Evolutionary conservation across 768 basidiomycete species (phyloP).

Genomic region (Hericium alpestre): DNA sequence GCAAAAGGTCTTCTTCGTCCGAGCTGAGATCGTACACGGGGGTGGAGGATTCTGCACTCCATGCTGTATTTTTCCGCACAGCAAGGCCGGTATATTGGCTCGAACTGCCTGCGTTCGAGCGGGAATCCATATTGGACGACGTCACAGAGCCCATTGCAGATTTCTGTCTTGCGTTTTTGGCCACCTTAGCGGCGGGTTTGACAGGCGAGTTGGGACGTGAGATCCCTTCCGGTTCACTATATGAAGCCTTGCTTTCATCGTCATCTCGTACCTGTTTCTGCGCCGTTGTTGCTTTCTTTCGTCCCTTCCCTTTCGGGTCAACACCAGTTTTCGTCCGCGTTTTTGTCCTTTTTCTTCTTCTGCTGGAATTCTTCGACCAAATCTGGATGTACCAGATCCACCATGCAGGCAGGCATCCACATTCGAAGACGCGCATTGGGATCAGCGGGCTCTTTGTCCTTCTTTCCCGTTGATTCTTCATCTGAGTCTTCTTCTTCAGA

Average conservation of each 20-base stretch:
- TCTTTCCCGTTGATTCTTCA: conserved; percentile 38
- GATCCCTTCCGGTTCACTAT: too few relatives aligned
- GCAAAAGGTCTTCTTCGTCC: background rate
- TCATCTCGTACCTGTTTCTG: too few relatives aligned
- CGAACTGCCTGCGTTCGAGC: background rate
- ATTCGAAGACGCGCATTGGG: conserved; percentile 50
- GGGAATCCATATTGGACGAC: background rate
- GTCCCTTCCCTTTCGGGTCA: too few relatives aligned
- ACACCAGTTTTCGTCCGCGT: conserved; percentile 24
- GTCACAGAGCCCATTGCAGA: background rate
- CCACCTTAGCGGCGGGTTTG: background rate
- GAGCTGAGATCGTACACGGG: background rate
- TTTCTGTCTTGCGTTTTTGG: background rate
- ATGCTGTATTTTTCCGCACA: background rate
- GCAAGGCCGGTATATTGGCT: background rate
- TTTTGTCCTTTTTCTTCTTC: conserved; percentile 32
- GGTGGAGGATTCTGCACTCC: background rate
- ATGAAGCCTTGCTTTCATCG: too few relatives aligned
- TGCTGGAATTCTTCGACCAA: conserved; percentile 56
- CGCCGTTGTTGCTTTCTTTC: too few relatives aligned
- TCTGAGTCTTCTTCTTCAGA: conserved; percentile 39
- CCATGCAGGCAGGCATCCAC: conserved; percentile 81
- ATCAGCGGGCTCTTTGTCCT: conserved; percentile 34
- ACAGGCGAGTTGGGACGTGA: too few relatives aligned
- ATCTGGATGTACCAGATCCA: conserved; percentile 52